Evolutionary conservation across 495 filamentous ascomycete genomes (phyloP), one percentile per base, ranked within the genome.

Genomic region (Aspergillus campestris): DNA sequence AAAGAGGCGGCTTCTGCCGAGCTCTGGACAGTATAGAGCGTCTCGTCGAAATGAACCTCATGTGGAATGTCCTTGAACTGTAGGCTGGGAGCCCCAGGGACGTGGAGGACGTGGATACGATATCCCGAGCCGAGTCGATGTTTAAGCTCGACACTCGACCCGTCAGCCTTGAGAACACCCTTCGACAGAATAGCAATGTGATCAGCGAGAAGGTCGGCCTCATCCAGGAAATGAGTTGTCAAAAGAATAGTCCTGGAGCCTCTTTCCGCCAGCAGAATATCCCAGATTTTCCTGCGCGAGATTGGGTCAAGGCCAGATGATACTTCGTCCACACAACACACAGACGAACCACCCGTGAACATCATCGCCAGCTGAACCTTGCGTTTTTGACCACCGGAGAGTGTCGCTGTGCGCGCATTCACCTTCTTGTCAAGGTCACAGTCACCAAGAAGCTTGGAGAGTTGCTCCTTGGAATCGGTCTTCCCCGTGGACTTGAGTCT

Each of bases 331-430:
- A 95, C 82, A 60, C 86, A 89, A 61, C 89, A 95, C 6, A 95
- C 80, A 11, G 74, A 77, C 48, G 81, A 86, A 12, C 87, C 89
- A 33, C 89, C 89, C 18, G 86, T 89, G 42, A 95, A 79, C 87
- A 92, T 94, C 78, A 91, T 89, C n/a, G 83, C 82, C 8, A 95
- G 74, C 57, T 95, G 89, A n/a, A 91, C 67, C 61, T 94, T 94
- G 15, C 89, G 73, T 61, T 91, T 94, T 62, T 95, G 89, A 1
- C 89, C 89, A 6, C 89, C 88, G 3, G 87, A 92, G 5, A 94
- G 70, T 1, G 84, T 86, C 44, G 73, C 74, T 0, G 85, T 73
- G 49, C 68, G 64, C 0, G 86, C 80, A 34, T 79, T 75, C 15
- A 75, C 56, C 63, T 94, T 95, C 7, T 73, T 64, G 11, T 71